These are phyloP conservation scores for Bipolaris sorokiniana DNA, from an alignment of 2,329 filamentous ascomycete species.

Conservation along the genomic window DNA sequence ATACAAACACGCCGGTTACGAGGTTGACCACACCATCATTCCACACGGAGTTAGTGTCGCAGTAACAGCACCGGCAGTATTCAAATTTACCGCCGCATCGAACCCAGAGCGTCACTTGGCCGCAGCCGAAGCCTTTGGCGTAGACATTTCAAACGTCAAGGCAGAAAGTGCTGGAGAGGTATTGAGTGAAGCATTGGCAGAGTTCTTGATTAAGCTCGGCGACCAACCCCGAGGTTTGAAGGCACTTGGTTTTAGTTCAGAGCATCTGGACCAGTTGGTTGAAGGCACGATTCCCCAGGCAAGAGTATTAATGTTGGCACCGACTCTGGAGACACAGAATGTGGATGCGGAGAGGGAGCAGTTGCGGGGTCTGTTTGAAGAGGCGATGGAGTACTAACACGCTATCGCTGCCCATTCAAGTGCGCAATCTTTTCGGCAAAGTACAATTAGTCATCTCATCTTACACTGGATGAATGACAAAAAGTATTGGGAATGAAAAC, in stretches of 20 bases:
- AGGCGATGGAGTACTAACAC: conserved; percentile 51
- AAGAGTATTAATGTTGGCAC: conserved; percentile 89
- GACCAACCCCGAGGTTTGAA: conserved; percentile 90
- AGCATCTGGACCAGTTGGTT: conserved; percentile 81
- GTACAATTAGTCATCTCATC: not conserved
- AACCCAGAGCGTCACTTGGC: conserved; percentile 91
- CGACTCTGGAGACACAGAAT: conserved; percentile 66
- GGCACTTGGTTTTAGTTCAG: conserved; percentile 76
- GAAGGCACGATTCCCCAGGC: conserved; percentile 94
- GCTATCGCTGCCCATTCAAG: not conserved
- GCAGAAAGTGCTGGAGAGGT: conserved; percentile 88
- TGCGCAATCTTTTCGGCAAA: not conserved
- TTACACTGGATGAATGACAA: not conserved
- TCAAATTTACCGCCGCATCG: conserved; percentile 87
- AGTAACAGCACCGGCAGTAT: conserved; percentile 90
- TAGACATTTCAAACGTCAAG: conserved; percentile 87
- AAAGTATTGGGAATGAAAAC: not conserved
- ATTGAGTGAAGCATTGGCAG: conserved; percentile 78
- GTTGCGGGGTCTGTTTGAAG: conserved; percentile 55
- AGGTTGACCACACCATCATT: conserved; percentile 77
- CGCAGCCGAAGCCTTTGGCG: conserved; percentile 88
- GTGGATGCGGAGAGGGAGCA: conserved; percentile 58
- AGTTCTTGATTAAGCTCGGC: conserved; percentile 82
- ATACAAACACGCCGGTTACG: conserved; percentile 88
- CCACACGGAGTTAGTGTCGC: conserved; percentile 96